Conservation (phyloP, 805 yeast species). For the Schwanniomyces vanrijiae region DNA sequence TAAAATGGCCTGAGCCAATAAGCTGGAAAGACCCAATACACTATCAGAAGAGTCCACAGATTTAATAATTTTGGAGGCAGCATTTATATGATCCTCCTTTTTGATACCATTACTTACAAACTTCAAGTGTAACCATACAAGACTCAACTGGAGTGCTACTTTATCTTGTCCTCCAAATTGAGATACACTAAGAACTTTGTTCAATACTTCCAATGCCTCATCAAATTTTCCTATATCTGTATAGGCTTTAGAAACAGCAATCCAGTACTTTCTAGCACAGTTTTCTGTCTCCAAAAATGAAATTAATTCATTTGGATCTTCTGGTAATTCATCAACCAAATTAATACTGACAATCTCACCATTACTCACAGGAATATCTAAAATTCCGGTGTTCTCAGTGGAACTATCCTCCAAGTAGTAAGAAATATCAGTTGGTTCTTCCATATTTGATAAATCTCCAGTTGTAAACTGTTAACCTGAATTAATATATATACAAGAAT, state of each 20-base stretch:
- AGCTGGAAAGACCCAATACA: slow-evolving; percentile 35
- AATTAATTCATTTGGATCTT: slow-evolving; percentile 82
- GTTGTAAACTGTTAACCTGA: not conserved
- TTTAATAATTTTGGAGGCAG: slow-evolving; percentile 23
- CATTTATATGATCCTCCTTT: slow-evolving; percentile 20
- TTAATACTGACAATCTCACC: slow-evolving; percentile 84
- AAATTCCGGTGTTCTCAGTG: slow-evolving; percentile 24
- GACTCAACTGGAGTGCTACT: slow-evolving; percentile 56
- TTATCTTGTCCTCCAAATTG: slow-evolving; percentile 41
- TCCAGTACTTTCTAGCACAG: slow-evolving; percentile 78
- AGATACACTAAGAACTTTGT: slow-evolving; percentile 52
- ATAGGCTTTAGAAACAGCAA: slow-evolving; percentile 79
- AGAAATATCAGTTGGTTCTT: slow-evolving; percentile 23
- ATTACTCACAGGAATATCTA: slow-evolving; percentile 75
- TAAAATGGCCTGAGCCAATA: slow-evolving; percentile 69
- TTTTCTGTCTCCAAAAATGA: slow-evolving; percentile 78
- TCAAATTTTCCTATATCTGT: slow-evolving; percentile 56
- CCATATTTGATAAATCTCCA: slow-evolving; percentile 8
- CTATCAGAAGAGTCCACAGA: slow-evolving; percentile 11
- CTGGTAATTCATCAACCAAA: slow-evolving; percentile 78
- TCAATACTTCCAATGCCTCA: slow-evolving; percentile 65
- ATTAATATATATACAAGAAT: not conserved
- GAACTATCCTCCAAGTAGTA: slow-evolving; percentile 35
- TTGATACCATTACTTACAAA: slow-evolving; percentile 26
- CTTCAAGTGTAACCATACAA: slow-evolving; percentile 72